These are phyloP conservation scores for Pichia sp. DNA, from an alignment of 1,139 yeast species.

Conservation along the genomic window DNA sequence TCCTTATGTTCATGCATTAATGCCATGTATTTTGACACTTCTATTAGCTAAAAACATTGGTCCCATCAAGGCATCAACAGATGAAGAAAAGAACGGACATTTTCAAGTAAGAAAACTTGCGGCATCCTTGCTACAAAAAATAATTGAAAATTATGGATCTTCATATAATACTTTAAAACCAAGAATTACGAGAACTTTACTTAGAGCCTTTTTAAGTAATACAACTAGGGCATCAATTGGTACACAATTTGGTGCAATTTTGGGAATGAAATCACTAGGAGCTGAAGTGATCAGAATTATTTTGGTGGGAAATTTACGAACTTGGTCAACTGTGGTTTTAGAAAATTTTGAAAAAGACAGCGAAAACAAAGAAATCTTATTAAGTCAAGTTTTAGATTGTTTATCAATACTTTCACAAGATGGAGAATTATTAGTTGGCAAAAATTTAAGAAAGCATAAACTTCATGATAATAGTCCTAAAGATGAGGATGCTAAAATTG, in stretches of 20 bases:
- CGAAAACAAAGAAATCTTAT: slow-evolving; percentile 34
- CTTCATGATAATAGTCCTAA: slow-evolving; percentile 29
- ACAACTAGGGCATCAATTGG: slow-evolving; percentile 49
- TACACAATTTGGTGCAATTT: slow-evolving; percentile 87
- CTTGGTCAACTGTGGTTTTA: slow-evolving; percentile 64
- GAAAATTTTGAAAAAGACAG: slow-evolving; percentile 23
- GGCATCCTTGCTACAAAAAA: slow-evolving; percentile 72
- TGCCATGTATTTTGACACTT: slow-evolving; percentile 91
- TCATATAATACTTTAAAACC: slow-evolving; percentile 89
- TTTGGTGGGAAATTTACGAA: slow-evolving; percentile 74
- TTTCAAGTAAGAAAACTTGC: slow-evolving; percentile 72
- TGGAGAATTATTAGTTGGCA: slow-evolving; percentile 19
- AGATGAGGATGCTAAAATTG: slow-evolving; percentile 46
- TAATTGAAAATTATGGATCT: slow-evolving; percentile 73
- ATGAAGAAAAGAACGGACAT: slow-evolving; percentile 23
- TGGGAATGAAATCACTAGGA: slow-evolving; percentile 80
- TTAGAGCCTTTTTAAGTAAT: slow-evolving; percentile 80
- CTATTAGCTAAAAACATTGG: slow-evolving; percentile 90
- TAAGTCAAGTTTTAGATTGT: slow-evolving; percentile 51
- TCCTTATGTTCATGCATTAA: slow-evolving; percentile 92
- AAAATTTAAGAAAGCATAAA: slow-evolving; percentile 20
- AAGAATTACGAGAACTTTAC: slow-evolving; percentile 84
- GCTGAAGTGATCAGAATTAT: slow-evolving; percentile 82
- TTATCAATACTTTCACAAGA: slow-evolving; percentile 41
- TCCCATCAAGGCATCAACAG: slow-evolving; percentile 28